Evolutionary conservation across 2,329 filamentous ascomycete species (phyloP).

Genomic region (Ophiostoma quercus): DNA sequence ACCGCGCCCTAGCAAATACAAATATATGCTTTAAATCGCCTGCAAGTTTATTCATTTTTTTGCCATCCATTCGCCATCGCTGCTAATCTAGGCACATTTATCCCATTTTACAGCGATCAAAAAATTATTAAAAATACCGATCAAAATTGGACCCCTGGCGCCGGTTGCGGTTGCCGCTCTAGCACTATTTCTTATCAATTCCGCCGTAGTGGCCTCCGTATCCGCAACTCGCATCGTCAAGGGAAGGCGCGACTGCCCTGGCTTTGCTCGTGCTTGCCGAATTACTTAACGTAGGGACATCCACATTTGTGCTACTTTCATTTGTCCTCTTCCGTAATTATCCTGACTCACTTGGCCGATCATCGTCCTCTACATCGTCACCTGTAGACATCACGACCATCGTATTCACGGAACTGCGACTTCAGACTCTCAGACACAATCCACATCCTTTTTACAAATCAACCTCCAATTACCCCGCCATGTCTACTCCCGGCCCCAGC

Average conservation of each 20-base stretch:
- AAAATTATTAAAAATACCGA: neutral
- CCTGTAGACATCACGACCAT: neutral
- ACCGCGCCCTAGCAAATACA: neutral
- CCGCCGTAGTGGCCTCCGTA: neutral
- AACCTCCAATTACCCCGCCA: neutral
- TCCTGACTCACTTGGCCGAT: slow-evolving; percentile 4
- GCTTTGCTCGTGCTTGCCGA: neutral
- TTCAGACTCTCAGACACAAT: too few species aligned
- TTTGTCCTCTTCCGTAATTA: neutral
- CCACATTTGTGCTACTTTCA: slow-evolving; percentile 8
- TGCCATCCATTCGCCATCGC: neutral
- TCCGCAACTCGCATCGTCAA: slow-evolving; percentile 10
- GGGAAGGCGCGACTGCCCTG: slow-evolving; percentile 8
- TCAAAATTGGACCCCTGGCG: slow-evolving; percentile 12
- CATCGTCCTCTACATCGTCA: neutral
- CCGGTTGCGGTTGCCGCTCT: slow-evolving; percentile 21
- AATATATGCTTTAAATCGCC: neutral
- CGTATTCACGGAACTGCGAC: neutral
- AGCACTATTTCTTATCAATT: slow-evolving; percentile 9
- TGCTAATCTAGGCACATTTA: neutral
- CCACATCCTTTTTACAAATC: neutral
- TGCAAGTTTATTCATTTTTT: neutral
- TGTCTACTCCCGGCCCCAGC: neutral
- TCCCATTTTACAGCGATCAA: slow-evolving; percentile 4
- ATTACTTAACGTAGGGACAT: slow-evolving; percentile 7